phyloP scores from a whole-genome alignment of 2,329 filamentous ascomycete species.

The Pseudogymnoascus sp. region DNA sequence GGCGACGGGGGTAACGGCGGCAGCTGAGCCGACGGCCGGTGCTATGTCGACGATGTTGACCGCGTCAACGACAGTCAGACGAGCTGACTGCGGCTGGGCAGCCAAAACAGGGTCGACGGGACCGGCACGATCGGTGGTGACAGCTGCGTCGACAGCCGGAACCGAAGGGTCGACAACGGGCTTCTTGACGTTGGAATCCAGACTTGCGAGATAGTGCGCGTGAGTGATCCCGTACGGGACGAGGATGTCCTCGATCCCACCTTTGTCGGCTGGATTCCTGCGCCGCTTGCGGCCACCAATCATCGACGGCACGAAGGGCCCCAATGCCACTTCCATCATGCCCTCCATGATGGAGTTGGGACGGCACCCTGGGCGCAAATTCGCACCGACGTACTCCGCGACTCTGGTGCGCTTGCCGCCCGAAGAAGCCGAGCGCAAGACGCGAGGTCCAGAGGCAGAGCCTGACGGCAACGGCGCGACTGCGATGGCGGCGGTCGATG shows the following conservation, averaged over 20 bases:
- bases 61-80: not conserved
- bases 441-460: not conserved
- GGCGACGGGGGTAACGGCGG: not conserved
- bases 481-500: too few species aligned
- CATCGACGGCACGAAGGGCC: not conserved
- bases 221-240: too few species aligned
- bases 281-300: too few species aligned
- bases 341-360: too few species aligned
- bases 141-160: not conserved
- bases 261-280: too few species aligned
- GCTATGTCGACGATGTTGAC: not conserved
- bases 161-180: not conserved
- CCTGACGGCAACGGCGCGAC: too few species aligned
- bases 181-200: too few species aligned
- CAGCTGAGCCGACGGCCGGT: not conserved
- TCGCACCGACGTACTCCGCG: too few species aligned
- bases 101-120: not conserved
- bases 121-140: not conserved
- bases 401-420: not conserved
- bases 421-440: not conserved
- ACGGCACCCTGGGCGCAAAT: not conserved
- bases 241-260: too few species aligned
- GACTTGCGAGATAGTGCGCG: too few species aligned
- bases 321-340: not conserved
- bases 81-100: not conserved